These are phyloP conservation scores for Saccharomycopsis fibuligera DNA, from an alignment of 805 yeast genomes.

Conservation along the genomic window DNA sequence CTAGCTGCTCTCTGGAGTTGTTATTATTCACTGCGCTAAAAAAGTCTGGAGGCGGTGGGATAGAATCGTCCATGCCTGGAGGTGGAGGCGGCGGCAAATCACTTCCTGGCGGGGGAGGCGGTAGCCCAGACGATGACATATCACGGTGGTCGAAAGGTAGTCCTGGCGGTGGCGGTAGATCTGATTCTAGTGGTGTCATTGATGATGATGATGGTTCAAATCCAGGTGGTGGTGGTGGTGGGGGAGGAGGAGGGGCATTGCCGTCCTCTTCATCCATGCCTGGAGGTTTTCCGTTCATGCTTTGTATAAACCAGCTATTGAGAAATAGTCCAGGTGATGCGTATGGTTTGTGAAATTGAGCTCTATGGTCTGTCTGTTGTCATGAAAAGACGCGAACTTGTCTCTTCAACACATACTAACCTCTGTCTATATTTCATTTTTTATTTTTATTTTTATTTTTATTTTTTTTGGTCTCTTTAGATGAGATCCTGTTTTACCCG, in stretches of 20 bases:
- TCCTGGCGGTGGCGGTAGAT: conserved; percentile 28
- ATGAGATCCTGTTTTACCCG: too few species aligned
- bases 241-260: conserved; percentile 17
- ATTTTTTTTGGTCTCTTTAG: too few species aligned
- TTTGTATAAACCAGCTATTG: too few species aligned
- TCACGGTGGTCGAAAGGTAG: conserved; percentile 26
- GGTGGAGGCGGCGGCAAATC: conserved; percentile 29
- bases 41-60: conserved; percentile 21
- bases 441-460: too few species aligned
- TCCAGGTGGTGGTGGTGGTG: conserved; percentile 28
- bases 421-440: too few species aligned
- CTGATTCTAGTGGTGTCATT: conserved; percentile 4
- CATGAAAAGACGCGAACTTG: too few species aligned
- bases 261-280: conserved; percentile 3
- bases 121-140: background rate
- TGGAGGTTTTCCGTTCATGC: conserved; percentile 16
- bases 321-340: too few species aligned
- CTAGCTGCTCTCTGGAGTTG: conserved; percentile 29
- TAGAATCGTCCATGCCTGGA: conserved; percentile 24
- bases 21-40: background rate
- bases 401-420: too few species aligned
- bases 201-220: too few species aligned
- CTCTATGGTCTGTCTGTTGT: too few species aligned
- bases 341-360: too few species aligned
- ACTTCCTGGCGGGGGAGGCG: conserved; percentile 33